A percentile compares a stretch with the other conserved stretches of the same genome.
phyloP scores from a whole-genome alignment of 331 rosid genomes.

The Pyrus hybrid region DNA sequence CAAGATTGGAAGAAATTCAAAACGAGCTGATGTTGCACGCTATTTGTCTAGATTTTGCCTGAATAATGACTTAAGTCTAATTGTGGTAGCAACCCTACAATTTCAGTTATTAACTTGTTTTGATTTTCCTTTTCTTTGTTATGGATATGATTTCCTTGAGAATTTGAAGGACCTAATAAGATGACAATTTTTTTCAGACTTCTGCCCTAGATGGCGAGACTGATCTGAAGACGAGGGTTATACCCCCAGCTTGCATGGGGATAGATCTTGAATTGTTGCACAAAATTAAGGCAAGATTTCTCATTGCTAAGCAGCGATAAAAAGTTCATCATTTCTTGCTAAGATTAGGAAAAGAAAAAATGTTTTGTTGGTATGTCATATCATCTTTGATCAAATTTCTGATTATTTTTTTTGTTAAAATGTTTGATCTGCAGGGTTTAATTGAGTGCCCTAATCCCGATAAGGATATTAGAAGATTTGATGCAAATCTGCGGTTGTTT shows the following conservation, averaged over 20 bases:
- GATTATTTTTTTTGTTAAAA: neutral
- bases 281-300: constrained; percentile 72
- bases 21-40: neutral
- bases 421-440: constrained; percentile 58
- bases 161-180: constrained; percentile 28
- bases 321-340: neutral
- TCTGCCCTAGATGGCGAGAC: constrained; percentile 96
- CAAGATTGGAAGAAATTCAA: neutral
- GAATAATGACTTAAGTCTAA: neutral
- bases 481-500: constrained; percentile 86
- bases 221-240: constrained; percentile 84
- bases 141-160: neutral
- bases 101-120: neutral
- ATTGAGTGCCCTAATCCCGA: constrained; percentile 92
- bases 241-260: constrained; percentile 91
- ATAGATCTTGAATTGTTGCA: constrained; percentile 84
- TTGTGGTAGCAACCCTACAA: neutral
- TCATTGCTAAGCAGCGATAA: neutral
- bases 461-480: constrained; percentile 91
- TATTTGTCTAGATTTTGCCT: neutral
- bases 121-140: neutral
- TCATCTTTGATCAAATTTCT: neutral
- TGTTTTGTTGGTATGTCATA: constrained; percentile 11
- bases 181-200: constrained; percentile 48
- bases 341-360: neutral